Percentiles rank a stretch among this genome's conserved stretches.
phyloP scores from a whole-genome alignment of 805 yeast genomes.

The Candida sithepensis region DNA sequence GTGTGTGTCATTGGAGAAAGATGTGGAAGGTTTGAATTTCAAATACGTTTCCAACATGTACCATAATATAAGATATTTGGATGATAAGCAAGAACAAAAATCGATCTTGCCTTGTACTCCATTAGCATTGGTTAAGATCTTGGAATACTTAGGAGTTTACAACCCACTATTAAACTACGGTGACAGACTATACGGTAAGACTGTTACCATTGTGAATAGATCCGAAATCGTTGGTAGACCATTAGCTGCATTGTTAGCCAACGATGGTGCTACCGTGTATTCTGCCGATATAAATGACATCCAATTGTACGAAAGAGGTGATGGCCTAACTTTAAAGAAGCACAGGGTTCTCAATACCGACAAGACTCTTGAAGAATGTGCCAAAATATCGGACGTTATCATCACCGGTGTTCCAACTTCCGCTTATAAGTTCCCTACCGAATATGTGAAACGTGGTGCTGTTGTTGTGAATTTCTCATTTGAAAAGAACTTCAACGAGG shows the following conservation, averaged over 20 bases:
- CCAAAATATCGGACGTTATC: slow-evolving; percentile 79
- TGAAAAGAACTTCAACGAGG: slow-evolving; percentile 80
- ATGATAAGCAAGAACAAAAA: slow-evolving; percentile 60
- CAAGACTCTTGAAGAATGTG: slow-evolving; percentile 58
- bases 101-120: slow-evolving; percentile 96
- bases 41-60: slow-evolving; percentile 90
- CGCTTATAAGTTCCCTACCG: slow-evolving; percentile 80
- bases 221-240: slow-evolving; percentile 98
- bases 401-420: slow-evolving; percentile 94
- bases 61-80: slow-evolving; percentile 85
- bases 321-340: slow-evolving; percentile 73
- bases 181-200: slow-evolving; percentile 89
- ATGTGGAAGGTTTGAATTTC: slow-evolving; percentile 93
- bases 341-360: slow-evolving; percentile 70
- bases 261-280: slow-evolving; percentile 95
- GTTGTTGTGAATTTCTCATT: slow-evolving; percentile 88
- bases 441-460: slow-evolving; percentile 79
- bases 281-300: slow-evolving; percentile 85
- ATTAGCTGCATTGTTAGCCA: slow-evolving; percentile 89
- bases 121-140: slow-evolving; percentile 85
- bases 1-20: slow-evolving; percentile 85
- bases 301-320: slow-evolving; percentile 92
- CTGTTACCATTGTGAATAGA: slow-evolving; percentile 84
- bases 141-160: slow-evolving; percentile 87
- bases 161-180: slow-evolving; percentile 82